These are phyloP conservation scores for Xerocomus nothofagi DNA, from an alignment of 1,284 basidiomycete genomes.

Conservation along the genomic window DNA sequence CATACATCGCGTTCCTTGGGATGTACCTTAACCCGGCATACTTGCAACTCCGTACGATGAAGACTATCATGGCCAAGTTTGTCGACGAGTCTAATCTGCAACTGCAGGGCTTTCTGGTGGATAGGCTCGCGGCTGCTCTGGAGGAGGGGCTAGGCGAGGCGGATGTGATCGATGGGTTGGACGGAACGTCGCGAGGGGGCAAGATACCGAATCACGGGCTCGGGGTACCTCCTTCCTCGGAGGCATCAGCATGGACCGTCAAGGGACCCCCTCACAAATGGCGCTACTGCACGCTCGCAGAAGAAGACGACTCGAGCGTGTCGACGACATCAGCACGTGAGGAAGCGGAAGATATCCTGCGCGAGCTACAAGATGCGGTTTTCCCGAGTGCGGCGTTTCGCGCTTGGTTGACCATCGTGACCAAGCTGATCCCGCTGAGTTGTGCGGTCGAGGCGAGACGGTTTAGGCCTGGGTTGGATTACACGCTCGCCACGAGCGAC, in stretches of 20 bases:
- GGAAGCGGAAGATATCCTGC: slow-evolving; percentile 51
- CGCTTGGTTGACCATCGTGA: slow-evolving; percentile 84
- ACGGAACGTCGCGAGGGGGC: slow-evolving; percentile 44
- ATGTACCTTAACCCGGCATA: slow-evolving; percentile 91
- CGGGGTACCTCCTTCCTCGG: slow-evolving; percentile 45
- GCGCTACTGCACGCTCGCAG: slow-evolving; percentile 75
- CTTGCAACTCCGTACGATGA: slow-evolving; percentile 80
- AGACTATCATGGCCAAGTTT: slow-evolving; percentile 81
- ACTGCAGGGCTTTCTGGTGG: slow-evolving; percentile 82
- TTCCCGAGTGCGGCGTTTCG: slow-evolving; percentile 88
- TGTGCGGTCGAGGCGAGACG: slow-evolving; percentile 79
- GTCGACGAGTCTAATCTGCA: slow-evolving; percentile 88
- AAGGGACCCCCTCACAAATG: slow-evolving; percentile 93
- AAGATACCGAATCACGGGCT: slow-evolving; percentile 66
- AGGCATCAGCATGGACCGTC: slow-evolving; percentile 65
- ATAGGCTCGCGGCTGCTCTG: slow-evolving; percentile 66
- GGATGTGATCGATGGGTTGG: slow-evolving; percentile 72
- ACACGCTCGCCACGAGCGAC: slow-evolving; percentile 91
- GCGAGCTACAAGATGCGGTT: slow-evolving; percentile 68
- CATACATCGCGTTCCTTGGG: slow-evolving; percentile 69
- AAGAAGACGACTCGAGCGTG: background rate
- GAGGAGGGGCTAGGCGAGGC: slow-evolving; percentile 62
- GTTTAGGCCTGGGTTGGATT: slow-evolving; percentile 92
- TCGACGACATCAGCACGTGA: slow-evolving; percentile 37
- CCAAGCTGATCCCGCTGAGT: slow-evolving; percentile 73